Base-by-base conservation (phyloP, 1,284 basidiomycete species). In the Papiliotrema nemorosa region DNA sequence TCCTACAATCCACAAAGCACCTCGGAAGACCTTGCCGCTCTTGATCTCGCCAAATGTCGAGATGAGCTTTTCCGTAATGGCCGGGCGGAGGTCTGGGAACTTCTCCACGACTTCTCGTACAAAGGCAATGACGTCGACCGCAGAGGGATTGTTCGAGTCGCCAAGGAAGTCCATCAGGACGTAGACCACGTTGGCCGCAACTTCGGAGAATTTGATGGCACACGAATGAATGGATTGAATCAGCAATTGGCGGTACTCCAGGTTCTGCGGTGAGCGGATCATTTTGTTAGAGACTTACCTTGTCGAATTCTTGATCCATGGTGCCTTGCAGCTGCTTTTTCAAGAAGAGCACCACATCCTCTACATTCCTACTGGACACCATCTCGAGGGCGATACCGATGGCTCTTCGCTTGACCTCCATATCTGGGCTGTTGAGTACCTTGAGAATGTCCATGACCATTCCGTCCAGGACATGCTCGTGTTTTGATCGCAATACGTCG, bases 61-160 rank as follows among this genome's bases (percentile, higher is more conserved):
- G 43, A 88, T 83, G 41, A 98, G 84, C 69, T 90, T 91, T 66
- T 88, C 84, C 50, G 89, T 87, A 65, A 98, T 93, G 9, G 86
- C 81, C 2, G 80, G 73, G 9, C 96, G 88, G 21, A 98, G 82
- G 53, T 84, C 77, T 2, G 93, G 93, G 84, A 97, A 98, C 73
- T 97, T 97, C 73, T 98, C 92, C 47, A 97, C 94, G 21, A 98
- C 93, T 76, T 98, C 93, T 82, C 90, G 84, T 47, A 97, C 92
- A 70, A 97, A 97, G 2, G 92, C 82, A 50, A 97, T 92, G 41
- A 97, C 94, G 66, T 97, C 94, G 37, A 97, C 82, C 0, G 94
- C 92, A 9, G 90, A 90, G 1, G 92, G 88, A 77, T 96, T 97
- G 77, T 86, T 93, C 5, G 90, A 86, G 76, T 98, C 94, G 26